Base-by-base conservation (phyloP, 2,329 filamentous ascomycete genomes). In the Amylocarpus encephaloides region DNA sequence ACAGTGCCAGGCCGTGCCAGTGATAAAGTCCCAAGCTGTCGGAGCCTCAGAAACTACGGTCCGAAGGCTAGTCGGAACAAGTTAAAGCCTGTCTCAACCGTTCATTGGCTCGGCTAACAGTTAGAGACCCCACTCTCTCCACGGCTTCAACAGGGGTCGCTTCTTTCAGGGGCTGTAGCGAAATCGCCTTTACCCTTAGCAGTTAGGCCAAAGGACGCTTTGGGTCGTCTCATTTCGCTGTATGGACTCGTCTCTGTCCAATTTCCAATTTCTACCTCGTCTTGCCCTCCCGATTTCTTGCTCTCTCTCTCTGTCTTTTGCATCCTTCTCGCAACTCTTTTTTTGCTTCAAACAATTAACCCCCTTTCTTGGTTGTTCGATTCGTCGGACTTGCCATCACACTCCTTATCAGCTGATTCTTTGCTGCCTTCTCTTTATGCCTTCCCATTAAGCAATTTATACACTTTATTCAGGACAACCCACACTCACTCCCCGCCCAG, bases 351-450 rank as follows among this genome's bases (percentile, higher is more conserved):
- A 16, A 5, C n/a, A 19, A 11, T 9, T 30, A 11, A 11, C 40
- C 6, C 12, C 40, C 4, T 26, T 30, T 30, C 18, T 47, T 38
- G 15, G 29, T 47, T 47, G 34, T 13, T 38, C 19, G 18, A 18
- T 18, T 32, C 45, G 33, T n/a, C n/a, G 19, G 9, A 18, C 22
- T 35, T 13, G 29, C 45, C 19, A n/a, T 32, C 35, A 36, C 26
- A 22, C 34, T 16, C 42, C 16, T 44, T 34, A 30, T 33, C 42
- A 44, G 42, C 42, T 44, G 15, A 44, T 44, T 44, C 42, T 44
- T 54, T 44, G 51, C 52, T 56, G 53, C 48, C 53, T 50, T 57
- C 53, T 55, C 47, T 54, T 55, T 50, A 54, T 48, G 57, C 56
- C 52, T 57, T 58, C 48, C 48, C 42, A 51, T 53, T 53, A 54